Conservation (phyloP, 371 early-diverging fungal species). For the Mycotypha africana region DNA sequence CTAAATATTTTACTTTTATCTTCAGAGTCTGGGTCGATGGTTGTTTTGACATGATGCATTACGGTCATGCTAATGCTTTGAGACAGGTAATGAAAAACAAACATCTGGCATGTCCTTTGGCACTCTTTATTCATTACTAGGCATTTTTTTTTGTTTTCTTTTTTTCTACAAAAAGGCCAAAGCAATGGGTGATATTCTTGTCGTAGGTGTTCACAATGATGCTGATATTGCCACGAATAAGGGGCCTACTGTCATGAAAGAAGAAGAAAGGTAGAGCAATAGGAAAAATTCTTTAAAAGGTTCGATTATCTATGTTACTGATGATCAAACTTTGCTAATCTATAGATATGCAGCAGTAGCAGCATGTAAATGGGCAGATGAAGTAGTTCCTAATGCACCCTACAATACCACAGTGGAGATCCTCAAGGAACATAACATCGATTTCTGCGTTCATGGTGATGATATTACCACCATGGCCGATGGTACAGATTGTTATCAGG, state of each 20-base stretch:
- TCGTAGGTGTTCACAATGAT: slow-evolving; percentile 97
- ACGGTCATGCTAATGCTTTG: slow-evolving; percentile 95
- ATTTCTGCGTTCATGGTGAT: slow-evolving; percentile 95
- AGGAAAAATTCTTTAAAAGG: too few relatives aligned
- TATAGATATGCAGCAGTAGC: slow-evolving; percentile 90
- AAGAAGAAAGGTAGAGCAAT: slow-evolving; percentile 74
- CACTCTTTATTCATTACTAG: neutral
- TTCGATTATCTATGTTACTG: too few relatives aligned
- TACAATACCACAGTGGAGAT: slow-evolving; percentile 85
- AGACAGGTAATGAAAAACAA: slow-evolving; percentile 53
- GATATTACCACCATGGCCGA: slow-evolving; percentile 94
- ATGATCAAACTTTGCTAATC: neutral
- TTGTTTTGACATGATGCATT: slow-evolving; percentile 96
- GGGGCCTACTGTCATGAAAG: slow-evolving; percentile 94
- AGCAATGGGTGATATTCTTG: slow-evolving; percentile 86
- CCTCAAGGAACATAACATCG: slow-evolving; percentile 79
- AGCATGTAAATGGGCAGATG: slow-evolving; percentile 97
- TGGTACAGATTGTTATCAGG: slow-evolving; percentile 94
- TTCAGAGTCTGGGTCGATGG: slow-evolving; percentile 87
- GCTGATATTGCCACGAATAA: slow-evolving; percentile 89
- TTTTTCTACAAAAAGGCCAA: slow-evolving; percentile 46
- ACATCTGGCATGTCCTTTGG: too few relatives aligned
- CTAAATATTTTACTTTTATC: too few relatives aligned
- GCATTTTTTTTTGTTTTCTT: too few relatives aligned
- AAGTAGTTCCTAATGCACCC: slow-evolving; percentile 92